Evolutionary conservation across 148 eudicot species (phyloP).

Genomic region (Euryodendron excelsum): DNA sequence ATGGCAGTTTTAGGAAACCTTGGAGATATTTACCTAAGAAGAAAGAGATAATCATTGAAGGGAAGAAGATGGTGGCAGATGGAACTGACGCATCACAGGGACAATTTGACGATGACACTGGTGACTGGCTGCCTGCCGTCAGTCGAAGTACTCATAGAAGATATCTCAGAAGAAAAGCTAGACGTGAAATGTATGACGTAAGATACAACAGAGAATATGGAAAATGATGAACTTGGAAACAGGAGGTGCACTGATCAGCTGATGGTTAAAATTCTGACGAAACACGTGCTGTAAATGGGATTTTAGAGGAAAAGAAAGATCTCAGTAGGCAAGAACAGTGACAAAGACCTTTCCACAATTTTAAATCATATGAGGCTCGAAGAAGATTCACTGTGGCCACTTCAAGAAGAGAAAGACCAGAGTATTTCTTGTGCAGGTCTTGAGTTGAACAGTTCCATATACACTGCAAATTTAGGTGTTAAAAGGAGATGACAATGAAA

Average conservation of each 20-base stretch:
- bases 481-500: constrained; percentile 31
- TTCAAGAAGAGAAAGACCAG: constrained; percentile 27
- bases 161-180: constrained; percentile 76
- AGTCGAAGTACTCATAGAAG: constrained; percentile 93
- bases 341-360: constrained; percentile 50
- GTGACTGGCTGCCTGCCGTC: constrained; percentile 89
- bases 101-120: constrained; percentile 54
- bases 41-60: constrained; percentile 74
- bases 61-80: constrained; percentile 82
- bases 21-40: constrained; percentile 51
- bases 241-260: constrained; percentile 29
- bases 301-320: constrained; percentile 22
- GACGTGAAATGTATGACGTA: constrained; percentile 59
- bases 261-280: constrained; percentile 26
- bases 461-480: constrained; percentile 17
- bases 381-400: constrained; percentile 35
- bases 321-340: constrained; percentile 16
- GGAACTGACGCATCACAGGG: constrained; percentile 95
- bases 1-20: constrained; percentile 34
- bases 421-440: constrained; percentile 17
- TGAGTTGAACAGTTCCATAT: constrained; percentile 4
- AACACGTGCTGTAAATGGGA: constrained; percentile 16
- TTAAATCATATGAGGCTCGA: constrained; percentile 67
- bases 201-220: constrained; percentile 30
- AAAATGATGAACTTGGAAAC: constrained; percentile 26